phyloP scores from a whole-genome alignment of 345 rosid genomes.

The Abelmoschus esculentus region DNA sequence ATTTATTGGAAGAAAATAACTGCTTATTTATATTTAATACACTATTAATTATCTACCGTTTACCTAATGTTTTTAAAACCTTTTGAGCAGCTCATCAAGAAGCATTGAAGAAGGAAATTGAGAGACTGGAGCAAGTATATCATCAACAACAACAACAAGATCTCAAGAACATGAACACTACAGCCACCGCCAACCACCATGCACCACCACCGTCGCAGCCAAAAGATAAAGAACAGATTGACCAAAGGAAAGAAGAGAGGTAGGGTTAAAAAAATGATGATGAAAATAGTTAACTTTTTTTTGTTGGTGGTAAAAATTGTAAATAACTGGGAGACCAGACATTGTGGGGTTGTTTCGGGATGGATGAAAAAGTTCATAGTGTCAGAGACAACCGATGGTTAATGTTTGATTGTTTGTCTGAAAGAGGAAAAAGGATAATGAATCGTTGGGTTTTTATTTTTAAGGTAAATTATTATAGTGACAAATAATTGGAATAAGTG shows the following conservation, averaged over 20 bases:
- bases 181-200: background rate
- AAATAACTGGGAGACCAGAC: conserved; percentile 15
- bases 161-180: conserved; percentile 31
- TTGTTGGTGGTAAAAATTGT: background rate
- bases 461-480: too few relatives aligned
- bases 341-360: conserved; percentile 12
- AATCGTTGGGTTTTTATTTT: too few relatives aligned
- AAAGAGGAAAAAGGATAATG: background rate
- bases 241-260: background rate
- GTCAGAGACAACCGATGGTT: background rate
- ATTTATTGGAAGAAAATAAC: background rate
- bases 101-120: conserved; percentile 61
- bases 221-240: conserved; percentile 3
- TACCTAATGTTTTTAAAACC: background rate
- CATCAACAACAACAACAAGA: conserved; percentile 38
- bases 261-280: background rate
- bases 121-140: conserved; percentile 49
- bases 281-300: background rate
- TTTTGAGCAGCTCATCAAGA: conserved; percentile 51
- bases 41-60: background rate
- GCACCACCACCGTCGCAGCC: background rate
- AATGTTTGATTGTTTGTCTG: conserved; percentile 9
- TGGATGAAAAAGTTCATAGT: conserved; percentile 6
- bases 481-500: too few relatives aligned
- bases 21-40: background rate